phyloP scores from a whole-genome alignment of 805 yeast species.

The Candida incommunis region DNA sequence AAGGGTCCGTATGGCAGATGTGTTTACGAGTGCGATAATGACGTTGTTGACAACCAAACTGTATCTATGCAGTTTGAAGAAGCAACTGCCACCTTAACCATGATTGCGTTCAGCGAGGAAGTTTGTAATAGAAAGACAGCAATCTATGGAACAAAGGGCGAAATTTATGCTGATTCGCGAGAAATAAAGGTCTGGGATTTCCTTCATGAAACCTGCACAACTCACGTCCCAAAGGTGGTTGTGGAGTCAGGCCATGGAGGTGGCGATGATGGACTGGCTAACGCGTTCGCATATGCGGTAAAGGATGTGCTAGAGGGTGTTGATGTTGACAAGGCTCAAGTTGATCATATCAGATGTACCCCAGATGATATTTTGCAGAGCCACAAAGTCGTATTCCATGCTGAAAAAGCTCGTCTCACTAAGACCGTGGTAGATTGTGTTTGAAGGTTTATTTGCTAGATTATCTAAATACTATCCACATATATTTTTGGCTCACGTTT shows the following conservation, averaged over 20 bases:
- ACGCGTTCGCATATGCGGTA: slow-evolving; percentile 13
- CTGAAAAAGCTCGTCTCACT: slow-evolving; percentile 10
- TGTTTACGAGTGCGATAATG: slow-evolving; percentile 14
- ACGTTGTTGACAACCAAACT: slow-evolving; percentile 15
- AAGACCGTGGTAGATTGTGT: not conserved
- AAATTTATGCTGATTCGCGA: slow-evolving; percentile 11
- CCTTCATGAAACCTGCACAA: slow-evolving; percentile 6
- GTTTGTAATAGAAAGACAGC: slow-evolving; percentile 12
- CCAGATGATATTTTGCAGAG: slow-evolving; percentile 13
- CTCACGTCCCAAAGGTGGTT: slow-evolving; percentile 7
- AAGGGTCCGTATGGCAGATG: slow-evolving; percentile 14
- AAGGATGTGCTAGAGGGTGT: slow-evolving; percentile 7
- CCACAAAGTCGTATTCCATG: slow-evolving; percentile 15
- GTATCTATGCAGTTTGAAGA: slow-evolving; percentile 14
- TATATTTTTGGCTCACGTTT: no score
- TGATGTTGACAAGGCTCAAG: slow-evolving; percentile 10
- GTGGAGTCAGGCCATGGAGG: slow-evolving; percentile 16
- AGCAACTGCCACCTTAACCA: slow-evolving; percentile 16
- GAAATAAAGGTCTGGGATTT: slow-evolving; percentile 13
- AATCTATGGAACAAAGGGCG: slow-evolving; percentile 15
- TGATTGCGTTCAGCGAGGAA: slow-evolving; percentile 14
- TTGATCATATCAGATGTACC: slow-evolving; percentile 10
- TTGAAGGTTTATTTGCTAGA: no score
- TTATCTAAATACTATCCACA: no score
- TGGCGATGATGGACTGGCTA: slow-evolving; percentile 16